Base-by-base conservation (phyloP, 73 alveolate genomes). In the Breviolum minutum region DNA sequence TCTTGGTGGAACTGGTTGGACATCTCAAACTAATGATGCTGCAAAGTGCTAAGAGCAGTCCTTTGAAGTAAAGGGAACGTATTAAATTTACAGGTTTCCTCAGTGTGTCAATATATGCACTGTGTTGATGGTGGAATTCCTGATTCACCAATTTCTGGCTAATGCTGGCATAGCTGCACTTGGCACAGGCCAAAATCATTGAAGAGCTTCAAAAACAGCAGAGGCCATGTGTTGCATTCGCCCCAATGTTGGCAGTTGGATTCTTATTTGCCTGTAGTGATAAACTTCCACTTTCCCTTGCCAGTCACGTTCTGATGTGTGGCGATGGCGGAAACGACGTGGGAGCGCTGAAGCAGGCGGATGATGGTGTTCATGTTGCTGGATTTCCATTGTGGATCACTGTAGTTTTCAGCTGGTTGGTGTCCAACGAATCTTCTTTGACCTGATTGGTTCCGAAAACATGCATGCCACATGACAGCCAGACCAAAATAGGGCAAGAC, bases 251-350 rank as follows among this genome's bases (percentile, higher is more conserved):
- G 77, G 77, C 77, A 17, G 2, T 68, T 68, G n/a, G n/a, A 68
- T 68, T 22, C n/a, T 2, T 68, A 68, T 17, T 68, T 68, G n/a
- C 77, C 24, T 66, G 74, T 13, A 66, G 74, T 66, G 74, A 13
- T 17, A 66, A 11, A 66, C n/a, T n/a, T n/a, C n/a, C n/a, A n/a
- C n/a, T 66, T 66, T 68, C n/a, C 86, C 30, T 27, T 22, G 70
- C 90, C 63, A 90, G 94, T 88, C 99, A 94, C 64, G 94, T 94
- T 19, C 99, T 94, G 60, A 94, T 94, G 99, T 94, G 99, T 17
- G 99, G 99, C 64, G 99, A 95, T 62, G 99, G 99, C 22, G 99
- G 99, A 30, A 95, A 95, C 27, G 99, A 95, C 62, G 99, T 95
- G 12, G 99, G 99, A 7, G 99, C 99, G 14, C 73, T 95, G 54